These are phyloP conservation scores for Alternaria burnsii DNA, from an alignment of 2,329 filamentous ascomycete species.

Conservation along the genomic window DNA sequence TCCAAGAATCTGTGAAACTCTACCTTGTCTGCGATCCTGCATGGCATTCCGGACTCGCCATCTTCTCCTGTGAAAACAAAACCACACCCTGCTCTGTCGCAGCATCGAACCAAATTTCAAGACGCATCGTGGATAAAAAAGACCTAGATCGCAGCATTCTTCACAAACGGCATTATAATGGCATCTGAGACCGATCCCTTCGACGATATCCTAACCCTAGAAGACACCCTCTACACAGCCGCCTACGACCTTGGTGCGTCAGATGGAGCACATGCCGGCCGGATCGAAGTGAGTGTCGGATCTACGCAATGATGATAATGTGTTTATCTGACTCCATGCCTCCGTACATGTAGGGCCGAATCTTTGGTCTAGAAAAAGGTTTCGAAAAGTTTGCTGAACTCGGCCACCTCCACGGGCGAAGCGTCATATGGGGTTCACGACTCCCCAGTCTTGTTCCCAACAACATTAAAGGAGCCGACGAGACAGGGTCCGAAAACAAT, in stretches of 20 bases:
- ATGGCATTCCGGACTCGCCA: not conserved
- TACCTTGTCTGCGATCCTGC: too few species aligned
- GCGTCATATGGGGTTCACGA: constrained; percentile 84
- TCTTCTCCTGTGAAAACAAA: too few species aligned
- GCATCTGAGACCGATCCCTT: constrained; percentile 56
- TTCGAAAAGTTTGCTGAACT: constrained; percentile 90
- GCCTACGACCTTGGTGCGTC: constrained; percentile 78
- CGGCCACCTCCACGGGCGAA: constrained; percentile 79
- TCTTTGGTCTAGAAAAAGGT: constrained; percentile 89
- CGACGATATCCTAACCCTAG: constrained; percentile 66
- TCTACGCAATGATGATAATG: too few species aligned
- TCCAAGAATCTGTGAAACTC: too few species aligned
- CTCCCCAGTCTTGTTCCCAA: constrained; percentile 46
- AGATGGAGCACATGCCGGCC: constrained; percentile 80
- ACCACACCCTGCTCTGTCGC: too few species aligned
- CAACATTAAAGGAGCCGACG: not conserved
- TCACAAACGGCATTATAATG: not conserved
- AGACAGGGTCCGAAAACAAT: not conserved
- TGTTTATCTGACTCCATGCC: too few species aligned
- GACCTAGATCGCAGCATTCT: too few species aligned
- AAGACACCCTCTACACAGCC: constrained; percentile 79
- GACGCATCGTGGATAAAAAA: too few species aligned
- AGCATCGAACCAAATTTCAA: too few species aligned
- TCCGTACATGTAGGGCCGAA: constrained; percentile 64
- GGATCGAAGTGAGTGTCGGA: constrained; percentile 66